Conservation (phyloP, 345 rosid genomes). For the Combretum micranthum region DNA sequence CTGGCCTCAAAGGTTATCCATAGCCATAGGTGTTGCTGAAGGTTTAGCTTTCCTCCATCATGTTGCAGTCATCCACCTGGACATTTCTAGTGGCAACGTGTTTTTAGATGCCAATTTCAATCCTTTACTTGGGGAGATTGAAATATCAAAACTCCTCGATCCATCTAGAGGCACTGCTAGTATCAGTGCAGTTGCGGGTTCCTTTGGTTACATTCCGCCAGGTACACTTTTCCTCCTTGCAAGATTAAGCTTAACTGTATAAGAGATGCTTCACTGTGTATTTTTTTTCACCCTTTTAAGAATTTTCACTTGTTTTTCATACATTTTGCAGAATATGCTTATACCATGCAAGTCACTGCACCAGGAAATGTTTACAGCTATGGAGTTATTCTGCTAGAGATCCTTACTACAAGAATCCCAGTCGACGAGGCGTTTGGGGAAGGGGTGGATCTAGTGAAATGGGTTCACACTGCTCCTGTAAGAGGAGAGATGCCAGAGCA, state of each 20-base stretch:
- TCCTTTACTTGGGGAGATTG: slow-evolving; percentile 82
- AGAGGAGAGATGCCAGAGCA: slow-evolving; percentile 80
- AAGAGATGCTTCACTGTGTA: neutral
- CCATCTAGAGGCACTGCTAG: slow-evolving; percentile 79
- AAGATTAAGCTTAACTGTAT: neutral
- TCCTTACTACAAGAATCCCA: slow-evolving; percentile 71
- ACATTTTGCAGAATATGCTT: slow-evolving; percentile 65
- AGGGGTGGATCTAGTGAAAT: slow-evolving; percentile 79
- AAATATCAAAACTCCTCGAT: slow-evolving; percentile 79
- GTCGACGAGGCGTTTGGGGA: slow-evolving; percentile 93
- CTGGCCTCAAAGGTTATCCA: slow-evolving; percentile 82
- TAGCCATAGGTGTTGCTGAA: slow-evolving; percentile 88
- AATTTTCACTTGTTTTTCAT: slow-evolving; percentile 6
- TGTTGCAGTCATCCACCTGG: slow-evolving; percentile 84
- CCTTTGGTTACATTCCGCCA: slow-evolving; percentile 93
- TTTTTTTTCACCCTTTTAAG: neutral
- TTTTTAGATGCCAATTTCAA: slow-evolving; percentile 66
- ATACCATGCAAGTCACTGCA: slow-evolving; percentile 90
- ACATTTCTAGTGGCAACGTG: slow-evolving; percentile 77
- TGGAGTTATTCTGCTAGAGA: slow-evolving; percentile 90
- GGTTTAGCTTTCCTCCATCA: slow-evolving; percentile 91
- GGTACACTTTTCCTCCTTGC: slow-evolving; percentile 32
- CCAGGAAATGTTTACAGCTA: slow-evolving; percentile 94
- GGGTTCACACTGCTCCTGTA: slow-evolving; percentile 81
- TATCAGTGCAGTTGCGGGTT: slow-evolving; percentile 92